These are phyloP conservation scores for Dryadomyces quercivorus DNA, from an alignment of 2,329 filamentous ascomycete species.

Conservation along the genomic window DNA sequence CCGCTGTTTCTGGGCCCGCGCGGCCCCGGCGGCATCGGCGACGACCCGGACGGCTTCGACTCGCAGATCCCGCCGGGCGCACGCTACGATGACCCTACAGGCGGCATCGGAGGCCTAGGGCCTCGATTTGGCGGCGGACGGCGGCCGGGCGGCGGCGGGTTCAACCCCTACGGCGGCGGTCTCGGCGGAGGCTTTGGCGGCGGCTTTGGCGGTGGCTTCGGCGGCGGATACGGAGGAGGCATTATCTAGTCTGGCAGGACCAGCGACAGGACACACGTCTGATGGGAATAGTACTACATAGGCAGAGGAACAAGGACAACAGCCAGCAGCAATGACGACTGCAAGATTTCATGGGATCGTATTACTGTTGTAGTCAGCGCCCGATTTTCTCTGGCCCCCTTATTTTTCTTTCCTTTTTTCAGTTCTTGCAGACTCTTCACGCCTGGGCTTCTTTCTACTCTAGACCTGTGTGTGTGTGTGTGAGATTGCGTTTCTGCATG, in stretches of 20 bases:
- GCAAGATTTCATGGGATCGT: not conserved
- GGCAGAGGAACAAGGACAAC: not conserved
- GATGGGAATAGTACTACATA: not conserved
- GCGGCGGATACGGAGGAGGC: constrained; percentile 18
- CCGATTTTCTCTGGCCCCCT: not conserved
- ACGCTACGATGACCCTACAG: constrained; percentile 86
- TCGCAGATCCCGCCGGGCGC: constrained; percentile 74
- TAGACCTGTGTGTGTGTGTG: not conserved
- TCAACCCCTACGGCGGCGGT: constrained; percentile 25
- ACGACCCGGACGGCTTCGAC: constrained; percentile 41
- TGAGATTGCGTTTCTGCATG: too few species aligned
- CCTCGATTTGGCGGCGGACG: constrained; percentile 28
- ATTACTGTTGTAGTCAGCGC: not conserved
- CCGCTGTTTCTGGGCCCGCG: constrained; percentile 59
- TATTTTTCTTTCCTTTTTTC: not conserved
- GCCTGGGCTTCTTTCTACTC: too few species aligned
- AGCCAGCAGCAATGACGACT: too few species aligned
- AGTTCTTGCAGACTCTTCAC: too few species aligned
- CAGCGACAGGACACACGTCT: too few species aligned
- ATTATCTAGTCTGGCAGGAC: constrained; percentile 15
- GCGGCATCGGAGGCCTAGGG: constrained; percentile 40
- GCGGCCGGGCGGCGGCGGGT: constrained; percentile 21
- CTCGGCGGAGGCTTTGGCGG: constrained; percentile 22
- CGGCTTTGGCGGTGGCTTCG: constrained; percentile 20
- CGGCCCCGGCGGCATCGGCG: constrained; percentile 24